Evolutionary conservation across 108 stramenopile genomes (phyloP), one percentile per base, ranked within the genome.

Genomic region (Thalassiosira profunda): DNA sequence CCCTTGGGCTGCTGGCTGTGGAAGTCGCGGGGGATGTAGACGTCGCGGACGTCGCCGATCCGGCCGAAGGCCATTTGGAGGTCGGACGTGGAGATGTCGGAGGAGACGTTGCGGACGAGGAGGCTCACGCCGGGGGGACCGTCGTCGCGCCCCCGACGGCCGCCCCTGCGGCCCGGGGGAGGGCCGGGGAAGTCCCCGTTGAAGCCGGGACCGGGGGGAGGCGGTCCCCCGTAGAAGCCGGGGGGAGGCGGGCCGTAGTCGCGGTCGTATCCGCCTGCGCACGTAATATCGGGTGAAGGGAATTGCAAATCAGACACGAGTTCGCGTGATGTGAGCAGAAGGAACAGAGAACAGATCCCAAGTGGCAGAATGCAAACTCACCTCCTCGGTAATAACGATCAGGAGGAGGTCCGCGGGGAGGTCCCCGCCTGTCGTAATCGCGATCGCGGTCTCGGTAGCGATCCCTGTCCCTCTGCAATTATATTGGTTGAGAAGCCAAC

Each of bases 11-110:
- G 90, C 36, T 92, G 87, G 25, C 89, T 88, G 63, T 92, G 91
- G 48, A 80, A 95, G 51, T 94, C 93, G 4, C 89, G 76, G 36
- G 93, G 93, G 66, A 95, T 92, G 76, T 95, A 95, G 21, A 95
- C 89, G 69, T 95, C 93, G 26, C 91, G 84, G 5, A 95, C 82
- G 55, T 92, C 89, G 1, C 93, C 93, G 59, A 95, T 95, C 5
- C 90, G 77, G 8, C 87, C 89, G 71, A 95, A 95, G 1, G 93
- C 93, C 41, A 24, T 28, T 47, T 83, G 82, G 11, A 95, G 73
- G 58, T 95, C 93, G 51, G 80, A 74, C 10, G 87, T 74, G 24
- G 84, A 79, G 45, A 90, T 82, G 4, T 86, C 81, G 25, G 85
- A 80, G 15, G 89, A 73, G 24, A 95, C 79, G 54, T 95, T 95